A percentile compares a stretch with the other conserved stretches of the same genome.
phyloP scores from a whole-genome alignment of 805 yeast species.

The Candida argentea region DNA sequence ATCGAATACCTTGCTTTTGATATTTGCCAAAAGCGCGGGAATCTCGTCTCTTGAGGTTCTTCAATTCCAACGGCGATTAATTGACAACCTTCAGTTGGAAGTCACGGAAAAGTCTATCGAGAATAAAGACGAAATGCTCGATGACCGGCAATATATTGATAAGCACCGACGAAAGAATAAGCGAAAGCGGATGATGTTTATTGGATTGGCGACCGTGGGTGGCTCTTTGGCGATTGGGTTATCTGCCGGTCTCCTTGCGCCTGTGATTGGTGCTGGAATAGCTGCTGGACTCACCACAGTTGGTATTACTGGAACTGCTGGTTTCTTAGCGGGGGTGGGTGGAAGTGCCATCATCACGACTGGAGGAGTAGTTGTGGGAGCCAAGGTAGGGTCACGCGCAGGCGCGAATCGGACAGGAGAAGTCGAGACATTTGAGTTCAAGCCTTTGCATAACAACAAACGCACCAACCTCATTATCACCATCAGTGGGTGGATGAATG shows the following conservation, averaged over 20 bases:
- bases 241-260: constrained; percentile 92
- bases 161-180: constrained; percentile 58
- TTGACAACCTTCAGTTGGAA: constrained; percentile 84
- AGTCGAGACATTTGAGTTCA: constrained; percentile 87
- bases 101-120: constrained; percentile 40
- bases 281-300: constrained; percentile 95
- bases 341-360: constrained; percentile 93
- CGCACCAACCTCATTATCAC: constrained; percentile 81
- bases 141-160: constrained; percentile 69
- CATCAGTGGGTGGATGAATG: constrained; percentile 96
- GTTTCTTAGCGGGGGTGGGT: constrained; percentile 92
- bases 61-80: constrained; percentile 84
- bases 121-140: constrained; percentile 58
- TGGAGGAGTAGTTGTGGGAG: constrained; percentile 86
- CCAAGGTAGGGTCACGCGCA: constrained; percentile 75
- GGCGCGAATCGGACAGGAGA: constrained; percentile 84
- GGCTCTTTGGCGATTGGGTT: constrained; percentile 92
- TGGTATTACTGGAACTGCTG: constrained; percentile 89
- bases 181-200: constrained; percentile 65
- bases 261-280: constrained; percentile 95
- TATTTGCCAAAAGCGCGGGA: constrained; percentile 54
- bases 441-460: constrained; percentile 85
- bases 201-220: constrained; percentile 92
- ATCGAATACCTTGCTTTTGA: constrained; percentile 66
- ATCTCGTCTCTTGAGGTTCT: constrained; percentile 58